A percentile compares a stretch with the other conserved stretches of the same genome.
Conservation (phyloP, 108 stramenopile species). For the Cyclostephanos tholiformis region DNA sequence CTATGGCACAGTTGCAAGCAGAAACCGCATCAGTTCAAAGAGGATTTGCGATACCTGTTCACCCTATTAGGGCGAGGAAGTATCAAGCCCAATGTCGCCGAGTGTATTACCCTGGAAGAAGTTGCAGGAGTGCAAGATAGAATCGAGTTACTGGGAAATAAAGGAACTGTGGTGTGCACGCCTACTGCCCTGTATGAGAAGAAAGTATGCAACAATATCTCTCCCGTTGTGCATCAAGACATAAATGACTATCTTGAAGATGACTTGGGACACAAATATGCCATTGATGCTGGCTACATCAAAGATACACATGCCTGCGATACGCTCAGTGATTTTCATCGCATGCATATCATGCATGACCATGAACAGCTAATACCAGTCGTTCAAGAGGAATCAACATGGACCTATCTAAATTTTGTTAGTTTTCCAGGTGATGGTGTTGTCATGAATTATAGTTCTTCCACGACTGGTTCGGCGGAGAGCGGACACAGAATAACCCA, state of each 20-base stretch:
- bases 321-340: constrained; percentile 43
- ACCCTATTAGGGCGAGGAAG: constrained; percentile 33
- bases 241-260: not conserved
- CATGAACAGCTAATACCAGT: not conserved
- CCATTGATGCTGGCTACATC: constrained; percentile 34
- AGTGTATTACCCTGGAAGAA: constrained; percentile 40
- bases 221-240: not conserved
- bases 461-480: not conserved
- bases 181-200: constrained; percentile 42
- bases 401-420: not conserved
- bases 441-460: not conserved
- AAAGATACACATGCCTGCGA: constrained; percentile 15
- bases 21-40: constrained; percentile 37
- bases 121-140: constrained; percentile 39
- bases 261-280: constrained; percentile 11
- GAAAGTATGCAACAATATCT: not conserved
- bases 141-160: constrained; percentile 39
- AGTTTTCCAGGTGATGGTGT: not conserved
- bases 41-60: constrained; percentile 44
- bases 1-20: constrained; percentile 41
- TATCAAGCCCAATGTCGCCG: constrained; percentile 27
- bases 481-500: not conserved
- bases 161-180: constrained; percentile 37
- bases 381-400: not conserved
- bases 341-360: constrained; percentile 12